These are phyloP conservation scores for Metroxylon sagu DNA, from an alignment of 176 grass and related monocot species.

Conservation along the genomic window DNA sequence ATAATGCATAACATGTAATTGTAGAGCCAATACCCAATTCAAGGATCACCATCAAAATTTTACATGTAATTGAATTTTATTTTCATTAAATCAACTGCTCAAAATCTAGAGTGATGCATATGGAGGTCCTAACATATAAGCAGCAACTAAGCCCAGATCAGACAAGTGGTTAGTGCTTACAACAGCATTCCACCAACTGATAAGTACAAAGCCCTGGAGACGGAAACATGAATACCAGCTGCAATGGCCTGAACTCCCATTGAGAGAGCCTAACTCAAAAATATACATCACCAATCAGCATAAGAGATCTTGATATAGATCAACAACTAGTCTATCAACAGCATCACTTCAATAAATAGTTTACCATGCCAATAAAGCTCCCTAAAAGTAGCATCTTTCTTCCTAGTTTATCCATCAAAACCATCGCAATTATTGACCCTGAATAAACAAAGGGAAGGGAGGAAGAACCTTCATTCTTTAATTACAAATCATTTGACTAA, in stretches of 20 bases:
- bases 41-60: too few relatives aligned
- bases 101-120: too few relatives aligned
- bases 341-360: not conserved
- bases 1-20: too few relatives aligned
- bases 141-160: too few relatives aligned
- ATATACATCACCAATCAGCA: too few relatives aligned
- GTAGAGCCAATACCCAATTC: too few relatives aligned
- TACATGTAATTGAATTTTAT: too few relatives aligned
- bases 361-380: conserved; percentile 97
- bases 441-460: not conserved
- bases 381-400: conserved; percentile 73
- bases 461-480: conserved; percentile 21
- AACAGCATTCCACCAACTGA: conserved; percentile 92
- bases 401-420: conserved; percentile 96
- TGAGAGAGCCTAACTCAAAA: conserved; percentile 56
- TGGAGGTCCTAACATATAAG: too few relatives aligned
- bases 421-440: conserved; percentile 92
- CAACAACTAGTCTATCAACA: too few relatives aligned
- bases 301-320: too few relatives aligned
- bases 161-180: conserved; percentile 37
- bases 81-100: too few relatives aligned
- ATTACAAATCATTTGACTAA: conserved; percentile 11
- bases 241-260: conserved; percentile 83
- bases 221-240: conserved; percentile 49
- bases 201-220: conserved; percentile 59